phyloP scores from a whole-genome alignment of 495 filamentous ascomycete genomes.

The Bacidia gigantensis region DNA sequence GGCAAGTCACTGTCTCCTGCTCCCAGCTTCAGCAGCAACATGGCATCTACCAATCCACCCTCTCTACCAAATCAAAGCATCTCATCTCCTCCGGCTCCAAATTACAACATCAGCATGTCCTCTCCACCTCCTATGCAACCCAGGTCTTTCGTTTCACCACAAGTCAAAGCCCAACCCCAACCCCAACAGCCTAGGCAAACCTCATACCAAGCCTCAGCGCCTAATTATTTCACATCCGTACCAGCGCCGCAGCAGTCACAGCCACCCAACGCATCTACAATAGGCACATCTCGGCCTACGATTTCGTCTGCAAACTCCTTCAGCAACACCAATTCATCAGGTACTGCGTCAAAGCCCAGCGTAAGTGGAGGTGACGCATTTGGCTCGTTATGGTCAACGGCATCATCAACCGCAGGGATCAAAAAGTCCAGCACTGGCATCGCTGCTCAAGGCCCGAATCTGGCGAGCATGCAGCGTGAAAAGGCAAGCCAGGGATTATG shows the following conservation, averaged over 20 bases:
- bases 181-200: slow-evolving; percentile 42
- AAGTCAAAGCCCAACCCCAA: slow-evolving; percentile 19
- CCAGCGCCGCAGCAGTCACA: slow-evolving; percentile 29
- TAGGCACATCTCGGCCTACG: slow-evolving; percentile 18
- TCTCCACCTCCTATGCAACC: slow-evolving; percentile 31
- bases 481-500: slow-evolving; percentile 90
- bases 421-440: slow-evolving; percentile 46
- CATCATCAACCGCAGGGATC: slow-evolving; percentile 54
- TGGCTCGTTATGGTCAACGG: slow-evolving; percentile 67
- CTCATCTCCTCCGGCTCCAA: slow-evolving; percentile 40
- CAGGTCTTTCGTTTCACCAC: slow-evolving; percentile 18
- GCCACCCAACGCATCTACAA: slow-evolving; percentile 14
- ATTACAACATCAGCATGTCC: slow-evolving; percentile 39
- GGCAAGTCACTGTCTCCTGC: slow-evolving; percentile 71
- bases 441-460: slow-evolving; percentile 53
- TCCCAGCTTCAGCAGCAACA: slow-evolving; percentile 30
- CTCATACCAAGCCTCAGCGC: slow-evolving; percentile 60
- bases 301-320: slow-evolving; percentile 13
- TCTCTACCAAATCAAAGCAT: slow-evolving; percentile 14
- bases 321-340: slow-evolving; percentile 15
- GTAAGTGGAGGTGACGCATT: slow-evolving; percentile 66
- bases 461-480: slow-evolving; percentile 90
- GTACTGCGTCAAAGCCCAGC: slow-evolving; percentile 37
- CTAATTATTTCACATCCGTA: slow-evolving; percentile 93
- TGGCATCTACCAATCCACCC: slow-evolving; percentile 29